These are phyloP conservation scores for Penicillium brevicompactum DNA, from an alignment of 2,329 filamentous ascomycete species.

Conservation along the genomic window DNA sequence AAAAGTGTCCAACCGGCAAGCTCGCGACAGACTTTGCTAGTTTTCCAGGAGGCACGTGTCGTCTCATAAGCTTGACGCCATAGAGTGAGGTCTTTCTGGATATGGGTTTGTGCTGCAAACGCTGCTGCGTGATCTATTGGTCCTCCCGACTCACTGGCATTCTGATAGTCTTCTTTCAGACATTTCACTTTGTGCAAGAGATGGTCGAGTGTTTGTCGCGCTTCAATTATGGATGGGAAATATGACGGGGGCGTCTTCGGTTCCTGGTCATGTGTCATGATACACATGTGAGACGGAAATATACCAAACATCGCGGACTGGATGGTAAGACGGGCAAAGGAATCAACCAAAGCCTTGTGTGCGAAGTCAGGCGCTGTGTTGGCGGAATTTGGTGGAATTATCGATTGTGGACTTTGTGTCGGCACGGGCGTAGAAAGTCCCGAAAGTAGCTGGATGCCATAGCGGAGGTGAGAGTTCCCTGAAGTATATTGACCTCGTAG, in stretches of 20 bases:
- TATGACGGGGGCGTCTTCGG: slow-evolving; percentile 6
- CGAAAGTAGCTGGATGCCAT: slow-evolving; percentile 34
- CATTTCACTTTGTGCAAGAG: slow-evolving; percentile 20
- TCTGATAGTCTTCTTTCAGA: slow-evolving; percentile 12
- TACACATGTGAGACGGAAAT: slow-evolving; percentile 14
- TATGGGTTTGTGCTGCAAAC: neutral
- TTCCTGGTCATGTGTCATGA: slow-evolving; percentile 9
- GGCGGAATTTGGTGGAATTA: slow-evolving; percentile 13
- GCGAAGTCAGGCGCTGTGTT: slow-evolving; percentile 14
- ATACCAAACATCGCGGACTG: slow-evolving; percentile 33
- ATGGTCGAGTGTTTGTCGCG: slow-evolving; percentile 23
- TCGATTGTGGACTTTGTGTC: neutral
- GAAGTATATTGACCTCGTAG: slow-evolving; percentile 35
- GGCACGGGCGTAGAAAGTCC: slow-evolving; percentile 10
- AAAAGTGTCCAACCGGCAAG: slow-evolving; percentile 35
- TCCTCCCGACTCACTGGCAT: neutral
- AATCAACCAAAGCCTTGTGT: slow-evolving; percentile 25
- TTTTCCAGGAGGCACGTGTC: slow-evolving; percentile 1
- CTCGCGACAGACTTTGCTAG: neutral
- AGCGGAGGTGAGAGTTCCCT: slow-evolving; percentile 32
- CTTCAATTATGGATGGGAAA: slow-evolving; percentile 19
- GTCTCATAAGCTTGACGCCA: slow-evolving; percentile 28
- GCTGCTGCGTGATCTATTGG: neutral
- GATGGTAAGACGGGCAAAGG: slow-evolving; percentile 29
- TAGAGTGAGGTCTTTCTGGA: slow-evolving; percentile 14